These are phyloP conservation scores for Fusarium hainanense DNA, from an alignment of 2,329 filamentous ascomycete genomes.

Conservation along the genomic window DNA sequence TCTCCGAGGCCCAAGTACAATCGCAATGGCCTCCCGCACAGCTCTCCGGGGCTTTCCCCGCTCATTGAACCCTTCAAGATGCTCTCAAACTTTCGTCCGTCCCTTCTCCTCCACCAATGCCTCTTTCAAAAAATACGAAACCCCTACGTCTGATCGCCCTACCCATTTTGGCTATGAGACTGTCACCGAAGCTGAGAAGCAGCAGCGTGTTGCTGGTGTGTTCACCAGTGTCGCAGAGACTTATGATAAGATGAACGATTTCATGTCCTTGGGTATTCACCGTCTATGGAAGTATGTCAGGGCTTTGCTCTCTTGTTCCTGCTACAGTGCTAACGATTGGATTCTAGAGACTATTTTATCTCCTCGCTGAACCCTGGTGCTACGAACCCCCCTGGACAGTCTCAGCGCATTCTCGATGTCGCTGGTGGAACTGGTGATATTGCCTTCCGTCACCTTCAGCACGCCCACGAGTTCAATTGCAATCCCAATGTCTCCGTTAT, in stretches of 20 bases:
- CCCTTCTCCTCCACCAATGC: constrained; percentile 47
- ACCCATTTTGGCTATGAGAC: constrained; percentile 95
- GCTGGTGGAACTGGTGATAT: constrained; percentile 98
- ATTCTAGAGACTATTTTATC: constrained; percentile 84
- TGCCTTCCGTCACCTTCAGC: constrained; percentile 93
- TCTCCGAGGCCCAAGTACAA: constrained; percentile 20
- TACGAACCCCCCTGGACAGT: constrained; percentile 55
- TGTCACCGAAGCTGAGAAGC: constrained; percentile 82
- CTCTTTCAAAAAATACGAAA: constrained; percentile 46
- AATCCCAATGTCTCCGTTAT: constrained; percentile 86
- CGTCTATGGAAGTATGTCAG: constrained; percentile 83
- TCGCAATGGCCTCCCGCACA: constrained; percentile 47
- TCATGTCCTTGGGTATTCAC: constrained; percentile 98
- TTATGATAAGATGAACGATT: constrained; percentile 98
- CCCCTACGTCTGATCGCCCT: constrained; percentile 61
- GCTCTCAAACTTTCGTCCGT: constrained; percentile 34
- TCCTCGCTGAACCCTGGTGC: constrained; percentile 87
- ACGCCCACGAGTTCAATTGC: constrained; percentile 80
- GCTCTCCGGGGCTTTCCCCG: constrained; percentile 46
- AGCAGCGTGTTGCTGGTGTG: constrained; percentile 78
- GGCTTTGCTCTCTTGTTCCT: background rate
- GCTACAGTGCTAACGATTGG: constrained; percentile 21
- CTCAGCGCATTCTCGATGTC: constrained; percentile 88
- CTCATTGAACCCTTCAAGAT: constrained; percentile 34
- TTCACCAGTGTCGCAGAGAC: constrained; percentile 95